Percentiles rank a stretch among this genome's conserved stretches.
These are phyloP conservation scores for Suillus paluster DNA, from an alignment of 768 basidiomycete species.

Conservation along the genomic window DNA sequence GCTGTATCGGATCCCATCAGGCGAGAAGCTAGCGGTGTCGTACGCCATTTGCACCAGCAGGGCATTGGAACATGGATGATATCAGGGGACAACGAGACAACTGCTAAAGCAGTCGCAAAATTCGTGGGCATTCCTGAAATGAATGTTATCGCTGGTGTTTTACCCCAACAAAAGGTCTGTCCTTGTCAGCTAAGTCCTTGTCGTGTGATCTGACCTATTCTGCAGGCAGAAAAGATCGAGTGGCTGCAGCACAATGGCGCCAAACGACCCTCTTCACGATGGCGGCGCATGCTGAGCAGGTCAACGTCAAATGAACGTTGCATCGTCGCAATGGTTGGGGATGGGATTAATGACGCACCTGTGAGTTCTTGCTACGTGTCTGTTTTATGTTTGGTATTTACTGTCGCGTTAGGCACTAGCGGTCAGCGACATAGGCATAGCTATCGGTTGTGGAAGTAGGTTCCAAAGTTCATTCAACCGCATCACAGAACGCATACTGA, in stretches of 20 bases:
- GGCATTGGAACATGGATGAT: constrained; percentile 78
- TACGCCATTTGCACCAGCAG: constrained; percentile 54
- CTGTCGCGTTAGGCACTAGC: constrained; percentile 49
- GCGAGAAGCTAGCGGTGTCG: constrained; percentile 56
- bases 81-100: constrained; percentile 75
- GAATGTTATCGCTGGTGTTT: constrained; percentile 78
- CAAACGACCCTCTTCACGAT: constrained; percentile 39
- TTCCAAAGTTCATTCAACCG: neutral
- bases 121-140: constrained; percentile 65
- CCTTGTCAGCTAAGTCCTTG: neutral
- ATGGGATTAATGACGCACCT: constrained; percentile 68
- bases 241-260: constrained; percentile 52
- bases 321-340: constrained; percentile 61
- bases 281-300: constrained; percentile 28
- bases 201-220: constrained; percentile 10
- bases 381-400: constrained; percentile 5
- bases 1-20: constrained; percentile 70
- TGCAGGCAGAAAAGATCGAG: constrained; percentile 58
- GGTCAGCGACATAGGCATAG: constrained; percentile 61
- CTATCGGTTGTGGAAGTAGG: constrained; percentile 63
- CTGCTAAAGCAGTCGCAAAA: constrained; percentile 72
- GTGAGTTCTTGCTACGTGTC: constrained; percentile 30
- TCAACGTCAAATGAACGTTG: constrained; percentile 39
- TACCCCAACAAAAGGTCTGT: constrained; percentile 79
- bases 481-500: neutral